Conservation (phyloP, 768 basidiomycete species). For the Serpula lacrymans region DNA sequence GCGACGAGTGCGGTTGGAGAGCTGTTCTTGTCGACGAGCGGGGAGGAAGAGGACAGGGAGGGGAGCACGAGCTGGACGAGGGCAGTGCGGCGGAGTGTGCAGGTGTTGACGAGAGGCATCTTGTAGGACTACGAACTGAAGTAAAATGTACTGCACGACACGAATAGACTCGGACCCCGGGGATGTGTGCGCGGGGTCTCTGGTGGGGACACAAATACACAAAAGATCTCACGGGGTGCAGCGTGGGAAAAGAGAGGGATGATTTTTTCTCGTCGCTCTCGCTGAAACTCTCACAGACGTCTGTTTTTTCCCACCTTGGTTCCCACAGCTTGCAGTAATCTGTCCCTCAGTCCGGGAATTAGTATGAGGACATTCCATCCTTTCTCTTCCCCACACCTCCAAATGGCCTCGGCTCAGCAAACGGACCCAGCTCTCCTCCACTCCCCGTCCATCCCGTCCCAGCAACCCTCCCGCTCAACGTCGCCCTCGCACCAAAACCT, state of each 20-base stretch:
- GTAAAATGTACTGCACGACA: no score
- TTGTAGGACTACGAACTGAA: not conserved
- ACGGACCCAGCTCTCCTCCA: conserved; percentile 29
- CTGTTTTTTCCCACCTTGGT: conserved; percentile 47
- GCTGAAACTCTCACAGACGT: conserved; percentile 21
- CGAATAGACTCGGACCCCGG: conserved; percentile 13
- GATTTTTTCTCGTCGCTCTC: conserved; percentile 10
- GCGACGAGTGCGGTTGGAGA: conserved; percentile 1
- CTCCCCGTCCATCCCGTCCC: conserved; percentile 47
- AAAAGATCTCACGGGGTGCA: conserved; percentile 26
- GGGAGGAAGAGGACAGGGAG: not conserved
- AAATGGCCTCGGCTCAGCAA: conserved; percentile 37
- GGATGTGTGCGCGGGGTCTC: conserved; percentile 5
- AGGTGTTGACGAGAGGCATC: not conserved
- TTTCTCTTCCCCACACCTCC: conserved; percentile 38
- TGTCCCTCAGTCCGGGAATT: conserved; percentile 38
- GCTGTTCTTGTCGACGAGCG: conserved; percentile 1
- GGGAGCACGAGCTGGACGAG: not conserved
- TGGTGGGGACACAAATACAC: conserved; percentile 15
- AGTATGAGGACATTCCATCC: conserved; percentile 43
- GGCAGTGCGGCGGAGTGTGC: conserved; percentile 2
- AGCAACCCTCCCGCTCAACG: conserved; percentile 50
- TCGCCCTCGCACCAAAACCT: conserved; percentile 37
- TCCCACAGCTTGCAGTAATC: conserved; percentile 43
- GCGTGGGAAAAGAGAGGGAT: conserved; percentile 19